Percentiles rank a stretch among this genome's conserved stretches.
Evolutionary conservation across 371 early-diverging fungal genomes (phyloP).

Genomic region (Gilbertella persicaria): DNA sequence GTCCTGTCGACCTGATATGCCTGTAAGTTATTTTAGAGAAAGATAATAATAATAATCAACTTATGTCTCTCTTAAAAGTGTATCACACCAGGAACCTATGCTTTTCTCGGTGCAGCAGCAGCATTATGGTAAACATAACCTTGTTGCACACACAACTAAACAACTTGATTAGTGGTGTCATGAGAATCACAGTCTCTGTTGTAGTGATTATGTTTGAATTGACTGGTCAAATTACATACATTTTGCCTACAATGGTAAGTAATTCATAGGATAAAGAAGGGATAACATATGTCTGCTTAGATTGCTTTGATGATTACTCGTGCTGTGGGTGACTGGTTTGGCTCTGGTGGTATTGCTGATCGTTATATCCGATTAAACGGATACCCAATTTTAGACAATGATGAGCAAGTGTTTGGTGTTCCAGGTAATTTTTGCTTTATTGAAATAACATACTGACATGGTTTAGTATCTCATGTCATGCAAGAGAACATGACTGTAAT

Average conservation of each 20-base stretch:
- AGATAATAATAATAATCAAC: neutral
- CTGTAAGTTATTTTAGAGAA: slow-evolving; percentile 46
- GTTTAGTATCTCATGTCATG: slow-evolving; percentile 66
- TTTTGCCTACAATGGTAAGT: slow-evolving; percentile 89
- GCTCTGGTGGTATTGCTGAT: slow-evolving; percentile 86
- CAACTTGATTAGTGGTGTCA: slow-evolving; percentile 55
- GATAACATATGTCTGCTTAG: slow-evolving; percentile 18
- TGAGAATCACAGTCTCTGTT: slow-evolving; percentile 75
- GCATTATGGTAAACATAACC: slow-evolving; percentile 78
- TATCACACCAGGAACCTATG: slow-evolving; percentile 94
- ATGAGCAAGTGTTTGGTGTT: slow-evolving; percentile 66
- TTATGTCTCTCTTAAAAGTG: slow-evolving; percentile 51
- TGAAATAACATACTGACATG: neutral
- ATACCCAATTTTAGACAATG: slow-evolving; percentile 88
- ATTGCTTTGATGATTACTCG: slow-evolving; percentile 89
- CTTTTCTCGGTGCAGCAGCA: slow-evolving; percentile 95
- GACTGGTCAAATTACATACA: slow-evolving; percentile 90
- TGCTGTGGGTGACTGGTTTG: slow-evolving; percentile 84
- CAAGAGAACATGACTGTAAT: slow-evolving; percentile 57
- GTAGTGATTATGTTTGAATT: slow-evolving; percentile 98
- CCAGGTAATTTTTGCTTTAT: slow-evolving; percentile 34
- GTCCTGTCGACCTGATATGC: slow-evolving; percentile 75
- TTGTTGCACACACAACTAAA: neutral
- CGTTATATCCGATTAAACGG: slow-evolving; percentile 82
- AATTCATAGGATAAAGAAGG: neutral